These are phyloP conservation scores for Pyronema domesticum DNA, from an alignment of 495 filamentous ascomycete genomes.

Conservation along the genomic window DNA sequence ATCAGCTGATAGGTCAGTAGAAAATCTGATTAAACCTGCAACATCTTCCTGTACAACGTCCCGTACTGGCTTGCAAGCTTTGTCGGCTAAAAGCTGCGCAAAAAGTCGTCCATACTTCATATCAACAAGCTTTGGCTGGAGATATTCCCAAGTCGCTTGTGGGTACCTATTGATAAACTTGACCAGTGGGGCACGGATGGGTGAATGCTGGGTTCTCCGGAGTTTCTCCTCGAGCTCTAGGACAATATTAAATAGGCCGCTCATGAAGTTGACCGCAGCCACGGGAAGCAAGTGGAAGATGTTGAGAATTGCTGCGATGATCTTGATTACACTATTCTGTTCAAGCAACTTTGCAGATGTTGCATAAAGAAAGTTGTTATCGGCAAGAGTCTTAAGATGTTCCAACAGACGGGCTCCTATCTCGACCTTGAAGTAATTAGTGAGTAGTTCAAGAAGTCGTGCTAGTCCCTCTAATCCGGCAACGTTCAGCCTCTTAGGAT, in stretches of 20 bases:
- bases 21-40: slow-evolving; percentile 45
- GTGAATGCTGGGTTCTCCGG: slow-evolving; percentile 76
- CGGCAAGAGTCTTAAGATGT: slow-evolving; percentile 81
- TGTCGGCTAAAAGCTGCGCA: slow-evolving; percentile 67
- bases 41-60: slow-evolving; percentile 56
- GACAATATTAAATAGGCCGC: slow-evolving; percentile 69
- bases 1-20: slow-evolving; percentile 35
- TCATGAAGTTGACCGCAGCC: slow-evolving; percentile 78
- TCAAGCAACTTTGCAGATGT: slow-evolving; percentile 88
- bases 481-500: slow-evolving; percentile 75
- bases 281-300: slow-evolving; percentile 88
- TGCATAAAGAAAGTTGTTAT: slow-evolving; percentile 59
- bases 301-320: slow-evolving; percentile 83
- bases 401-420: slow-evolving; percentile 81
- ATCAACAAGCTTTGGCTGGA: slow-evolving; percentile 56
- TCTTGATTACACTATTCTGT: slow-evolving; percentile 75
- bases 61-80: slow-evolving; percentile 55
- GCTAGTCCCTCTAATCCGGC: slow-evolving; percentile 83
- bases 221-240: slow-evolving; percentile 74
- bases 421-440: slow-evolving; percentile 98
- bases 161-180: slow-evolving; percentile 89
- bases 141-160: slow-evolving; percentile 65
- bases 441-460: slow-evolving; percentile 69
- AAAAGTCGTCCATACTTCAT: slow-evolving; percentile 84
- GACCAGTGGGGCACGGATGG: slow-evolving; percentile 80